Conservation (phyloP, 129 eudicot genomes). For the Cynara cardunculus region DNA sequence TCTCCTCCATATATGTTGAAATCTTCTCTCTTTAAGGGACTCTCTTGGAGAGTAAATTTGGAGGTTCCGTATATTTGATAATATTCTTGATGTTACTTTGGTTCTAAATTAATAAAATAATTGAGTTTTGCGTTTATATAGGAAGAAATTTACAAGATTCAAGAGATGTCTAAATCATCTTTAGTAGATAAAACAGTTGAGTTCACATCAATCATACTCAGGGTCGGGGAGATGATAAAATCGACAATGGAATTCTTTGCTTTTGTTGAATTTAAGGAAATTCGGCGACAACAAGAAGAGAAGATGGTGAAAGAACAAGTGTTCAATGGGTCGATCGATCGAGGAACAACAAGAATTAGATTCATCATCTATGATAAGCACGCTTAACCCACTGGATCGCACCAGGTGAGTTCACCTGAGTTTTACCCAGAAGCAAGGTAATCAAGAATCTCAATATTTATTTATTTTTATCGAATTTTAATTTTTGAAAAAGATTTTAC, state of each 20-base stretch:
- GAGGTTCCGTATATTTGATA: too few relatives aligned
- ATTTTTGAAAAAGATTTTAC: background rate
- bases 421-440: conserved; percentile 95
- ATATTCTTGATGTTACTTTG: too few relatives aligned
- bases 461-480: background rate
- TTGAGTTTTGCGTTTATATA: too few relatives aligned
- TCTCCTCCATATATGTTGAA: too few relatives aligned
- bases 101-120: too few relatives aligned
- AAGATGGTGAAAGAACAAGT: conserved; percentile 52
- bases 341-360: conserved; percentile 93
- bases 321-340: conserved; percentile 85
- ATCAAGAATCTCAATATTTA: background rate
- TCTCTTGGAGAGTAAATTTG: too few relatives aligned
- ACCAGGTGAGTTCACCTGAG: conserved; percentile 96
- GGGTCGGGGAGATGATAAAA: background rate
- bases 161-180: too few relatives aligned
- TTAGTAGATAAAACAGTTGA: too few relatives aligned
- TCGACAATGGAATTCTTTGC: background rate
- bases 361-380: conserved; percentile 79
- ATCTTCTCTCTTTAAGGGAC: too few relatives aligned
- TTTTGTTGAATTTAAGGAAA: background rate
- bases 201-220: too few relatives aligned
- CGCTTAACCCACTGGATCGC: conserved; percentile 71
- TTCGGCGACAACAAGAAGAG: background rate
- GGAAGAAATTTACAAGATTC: too few relatives aligned